Percentiles rank a stretch among this genome's conserved stretches.
phyloP scores from a whole-genome alignment of 805 yeast species.

The Naumovozyma dairenensis region DNA sequence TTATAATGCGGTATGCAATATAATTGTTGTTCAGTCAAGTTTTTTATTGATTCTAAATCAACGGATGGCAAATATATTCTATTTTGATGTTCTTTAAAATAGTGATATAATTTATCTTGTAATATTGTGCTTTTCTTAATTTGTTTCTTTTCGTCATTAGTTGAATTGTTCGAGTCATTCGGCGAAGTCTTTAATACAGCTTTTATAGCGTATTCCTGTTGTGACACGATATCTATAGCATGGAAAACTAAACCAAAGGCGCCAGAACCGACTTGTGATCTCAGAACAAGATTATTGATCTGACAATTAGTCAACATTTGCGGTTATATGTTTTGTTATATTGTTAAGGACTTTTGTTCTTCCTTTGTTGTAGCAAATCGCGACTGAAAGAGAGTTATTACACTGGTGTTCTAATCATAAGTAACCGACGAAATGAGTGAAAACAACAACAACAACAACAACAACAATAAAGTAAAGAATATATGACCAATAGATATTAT shows the following conservation, averaged over 20 bases:
- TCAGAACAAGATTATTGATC: conserved; percentile 34
- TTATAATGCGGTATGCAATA: conserved; percentile 33
- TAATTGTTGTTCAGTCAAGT: conserved; percentile 30
- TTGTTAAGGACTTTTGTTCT: too few species aligned
- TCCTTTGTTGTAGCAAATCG: too few species aligned
- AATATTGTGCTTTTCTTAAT: conserved; percentile 17
- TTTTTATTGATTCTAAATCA: conserved; percentile 19
- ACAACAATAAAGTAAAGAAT: too few species aligned
- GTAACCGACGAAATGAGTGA: too few species aligned
- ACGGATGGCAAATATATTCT: conserved; percentile 18
- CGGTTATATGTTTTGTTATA: too few species aligned
- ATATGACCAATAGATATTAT: too few species aligned
- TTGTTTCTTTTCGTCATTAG: conserved; percentile 10
- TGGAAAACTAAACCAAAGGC: conserved; percentile 76
- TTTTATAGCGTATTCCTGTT: conserved; percentile 57
- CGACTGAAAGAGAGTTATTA: too few species aligned
- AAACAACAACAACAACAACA: too few species aligned
- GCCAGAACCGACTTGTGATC: conserved; percentile 51
- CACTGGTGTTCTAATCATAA: too few species aligned
- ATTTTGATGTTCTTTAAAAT: conserved; percentile 17
- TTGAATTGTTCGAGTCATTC: conserved; percentile 2
- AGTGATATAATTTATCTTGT: conserved; percentile 21
- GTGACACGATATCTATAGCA: conserved; percentile 46
- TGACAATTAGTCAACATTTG: conserved; percentile 14
- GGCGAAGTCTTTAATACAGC: conserved; percentile 40